phyloP scores from a whole-genome alignment of 2,329 filamentous ascomycete genomes.

The Fusarium pseudocircinatum region DNA sequence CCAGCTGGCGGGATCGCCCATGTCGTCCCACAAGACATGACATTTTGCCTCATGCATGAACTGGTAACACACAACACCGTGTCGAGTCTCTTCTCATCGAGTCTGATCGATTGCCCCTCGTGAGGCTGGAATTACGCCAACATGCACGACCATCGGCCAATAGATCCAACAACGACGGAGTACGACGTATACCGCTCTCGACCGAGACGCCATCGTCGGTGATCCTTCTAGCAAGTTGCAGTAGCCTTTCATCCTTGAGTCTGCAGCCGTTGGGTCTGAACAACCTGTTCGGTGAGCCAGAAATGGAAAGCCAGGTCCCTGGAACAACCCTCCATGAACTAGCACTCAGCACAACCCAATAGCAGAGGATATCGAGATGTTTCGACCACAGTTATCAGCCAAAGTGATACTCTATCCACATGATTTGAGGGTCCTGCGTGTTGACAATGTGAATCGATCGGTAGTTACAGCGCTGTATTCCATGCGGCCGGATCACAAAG shows the following conservation, averaged over 20 bases:
- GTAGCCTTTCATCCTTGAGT: conserved; percentile 5
- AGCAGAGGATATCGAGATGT: background rate
- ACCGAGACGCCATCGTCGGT: conserved; percentile 8
- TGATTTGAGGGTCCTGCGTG: conserved; percentile 26
- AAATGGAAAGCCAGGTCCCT: conserved; percentile 6
- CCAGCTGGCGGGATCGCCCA: background rate
- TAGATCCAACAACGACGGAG: background rate
- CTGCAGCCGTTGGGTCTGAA: background rate
- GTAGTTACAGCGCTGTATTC: conserved; percentile 5
- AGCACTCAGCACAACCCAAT: background rate
- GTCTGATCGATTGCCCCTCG: background rate
- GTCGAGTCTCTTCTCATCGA: background rate
- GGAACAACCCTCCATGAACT: background rate
- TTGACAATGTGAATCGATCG: conserved; percentile 24
- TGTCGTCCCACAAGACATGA: conserved; percentile 7
- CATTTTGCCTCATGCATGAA: conserved; percentile 26
- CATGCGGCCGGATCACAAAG: conserved; percentile 17
- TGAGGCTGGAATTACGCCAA: conserved; percentile 6
- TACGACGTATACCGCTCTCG: conserved; percentile 2
- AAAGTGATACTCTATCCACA: conserved; percentile 29
- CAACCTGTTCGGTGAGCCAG: conserved; percentile 11
- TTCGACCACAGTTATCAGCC: background rate
- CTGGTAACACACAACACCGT: conserved; percentile 7
- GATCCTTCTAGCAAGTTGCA: conserved; percentile 29
- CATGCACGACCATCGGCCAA: background rate